Conservation (phyloP, 1,284 basidiomycete species). For the Ganoderma leucocontextum region DNA sequence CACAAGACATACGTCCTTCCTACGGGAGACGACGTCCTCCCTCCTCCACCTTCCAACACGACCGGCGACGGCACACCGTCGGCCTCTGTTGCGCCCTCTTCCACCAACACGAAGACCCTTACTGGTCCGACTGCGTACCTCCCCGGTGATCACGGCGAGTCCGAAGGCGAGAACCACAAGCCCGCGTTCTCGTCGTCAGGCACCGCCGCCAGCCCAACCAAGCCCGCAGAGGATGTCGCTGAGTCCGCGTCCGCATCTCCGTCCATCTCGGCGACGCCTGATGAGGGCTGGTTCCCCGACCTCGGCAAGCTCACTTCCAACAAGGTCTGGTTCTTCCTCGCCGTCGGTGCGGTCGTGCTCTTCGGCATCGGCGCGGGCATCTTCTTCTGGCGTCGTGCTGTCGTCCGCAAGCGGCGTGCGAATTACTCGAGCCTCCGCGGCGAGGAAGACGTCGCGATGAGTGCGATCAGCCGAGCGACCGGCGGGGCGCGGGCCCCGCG, state of each 20-base stretch:
- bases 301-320: conserved; percentile 80
- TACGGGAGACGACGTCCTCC: conserved; percentile 63
- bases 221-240: conserved; percentile 43
- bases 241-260: conserved; percentile 43
- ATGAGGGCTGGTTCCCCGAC: conserved; percentile 89
- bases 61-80: conserved; percentile 43
- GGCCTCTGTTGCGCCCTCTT: conserved; percentile 39
- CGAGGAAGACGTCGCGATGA: conserved; percentile 82
- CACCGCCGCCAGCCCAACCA: conserved; percentile 36
- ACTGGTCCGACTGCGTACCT: conserved; percentile 90
- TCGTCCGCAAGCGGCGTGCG: conserved; percentile 50
- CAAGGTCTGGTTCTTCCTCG: conserved; percentile 88
- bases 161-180: conserved; percentile 72
- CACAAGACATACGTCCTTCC: conserved; percentile 74
- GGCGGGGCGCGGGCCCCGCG: conserved; percentile 45
- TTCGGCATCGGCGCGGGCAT: conserved; percentile 74
- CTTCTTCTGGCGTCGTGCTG: conserved; percentile 76
- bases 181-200: conserved; percentile 62
- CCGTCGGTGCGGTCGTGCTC: conserved; percentile 71
- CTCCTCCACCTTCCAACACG: conserved; percentile 51
- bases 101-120: conserved; percentile 57
- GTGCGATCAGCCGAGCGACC: conserved; percentile 50
- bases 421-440: conserved; percentile 74
- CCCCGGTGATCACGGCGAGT: conserved; percentile 83
- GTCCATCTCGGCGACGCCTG: conserved; percentile 63